Percentiles rank a stretch among this genome's conserved stretches.
Evolutionary conservation across 1,284 basidiomycete species (phyloP).

Genomic region (Rhodotorula sp.): DNA sequence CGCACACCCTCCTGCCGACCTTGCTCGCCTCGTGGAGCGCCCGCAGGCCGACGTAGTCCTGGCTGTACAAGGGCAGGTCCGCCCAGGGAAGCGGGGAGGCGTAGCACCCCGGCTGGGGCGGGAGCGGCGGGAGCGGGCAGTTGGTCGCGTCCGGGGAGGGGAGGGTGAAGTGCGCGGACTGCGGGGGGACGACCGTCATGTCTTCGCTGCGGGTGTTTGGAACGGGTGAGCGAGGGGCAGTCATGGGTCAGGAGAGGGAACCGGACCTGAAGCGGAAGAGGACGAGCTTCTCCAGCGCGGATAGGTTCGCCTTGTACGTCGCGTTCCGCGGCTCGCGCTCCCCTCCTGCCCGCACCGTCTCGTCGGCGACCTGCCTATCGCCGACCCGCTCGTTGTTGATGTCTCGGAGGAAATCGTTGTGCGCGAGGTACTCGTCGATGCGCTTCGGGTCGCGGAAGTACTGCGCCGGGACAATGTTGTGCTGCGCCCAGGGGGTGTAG

Average conservation of each 20-base stretch:
- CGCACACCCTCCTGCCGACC: constrained; percentile 68
- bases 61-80: constrained; percentile 71
- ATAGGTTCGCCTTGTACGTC: constrained; percentile 62
- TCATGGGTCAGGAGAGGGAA: constrained; percentile 38
- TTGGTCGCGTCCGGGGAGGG: constrained; percentile 33
- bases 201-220: constrained; percentile 65
- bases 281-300: constrained; percentile 51
- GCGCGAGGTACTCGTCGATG: constrained; percentile 67
- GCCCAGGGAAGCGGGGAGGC: constrained; percentile 66
- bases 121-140: constrained; percentile 21
- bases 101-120: constrained; percentile 45
- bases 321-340: constrained; percentile 57
- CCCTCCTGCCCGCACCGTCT: neutral
- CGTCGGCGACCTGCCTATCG: constrained; percentile 27
- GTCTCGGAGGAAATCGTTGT: constrained; percentile 69
- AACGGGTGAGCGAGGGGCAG: too few relatives aligned
- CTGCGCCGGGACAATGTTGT: constrained; percentile 81
- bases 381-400: constrained; percentile 69
- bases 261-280: constrained; percentile 53
- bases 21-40: constrained; percentile 69
- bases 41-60: constrained; percentile 87
- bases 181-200: constrained; percentile 68
- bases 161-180: constrained; percentile 45
- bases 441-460: constrained; percentile 87
- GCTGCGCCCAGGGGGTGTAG: constrained; percentile 80